Evolutionary conservation across 495 filamentous ascomycete species (phyloP), one percentile per base, ranked within the genome.

Genomic region (Penicillium chermesinum): DNA sequence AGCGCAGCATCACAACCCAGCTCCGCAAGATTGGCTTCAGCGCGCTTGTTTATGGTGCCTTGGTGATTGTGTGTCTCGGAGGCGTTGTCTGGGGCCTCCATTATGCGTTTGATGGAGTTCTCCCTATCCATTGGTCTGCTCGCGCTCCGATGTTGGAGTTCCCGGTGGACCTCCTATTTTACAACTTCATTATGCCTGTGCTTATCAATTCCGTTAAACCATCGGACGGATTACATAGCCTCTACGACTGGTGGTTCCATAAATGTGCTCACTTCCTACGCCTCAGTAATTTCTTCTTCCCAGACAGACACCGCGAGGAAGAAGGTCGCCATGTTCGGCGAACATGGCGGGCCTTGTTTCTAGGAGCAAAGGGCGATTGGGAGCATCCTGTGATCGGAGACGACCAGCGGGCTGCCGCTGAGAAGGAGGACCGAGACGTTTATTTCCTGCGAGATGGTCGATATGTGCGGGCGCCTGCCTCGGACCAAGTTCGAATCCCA

Each of bases 221-320:
- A 2, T 87, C 87, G 20, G 85, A 93, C 55, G 84, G 78, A 2
- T 68, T 99, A 7, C 86, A 94, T 50, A 74, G 74, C 21, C 81
- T 95, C 71, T 99, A 96, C 61, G 82, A 79, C 35, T 97, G 93
- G 93, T 97, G 91, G 91, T 96, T 99, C 67, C 85, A 84, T 50
- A 80, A 79, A 53, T 96, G 91, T 61, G 91, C 91, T 1, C 77
- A 88, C 16, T 67, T 76, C 45, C 69, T 99, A 16, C 78, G 93
- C 38, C 70, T 99, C 49, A 89, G 88, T 13, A 83, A 89, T 70
- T 99, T 99, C 62, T 80, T 99, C 52, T 96, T 99, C 55, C 88
- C 85, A 1, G 87, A 95, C 39, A 78, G 85, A 54, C 75, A 76
- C 33, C 57, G 74, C 12, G 91, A 96, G 38, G 93, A 99, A 59